These are phyloP conservation scores for Termitomyces sp. DNA, from an alignment of 768 basidiomycete species.

Conservation along the genomic window DNA sequence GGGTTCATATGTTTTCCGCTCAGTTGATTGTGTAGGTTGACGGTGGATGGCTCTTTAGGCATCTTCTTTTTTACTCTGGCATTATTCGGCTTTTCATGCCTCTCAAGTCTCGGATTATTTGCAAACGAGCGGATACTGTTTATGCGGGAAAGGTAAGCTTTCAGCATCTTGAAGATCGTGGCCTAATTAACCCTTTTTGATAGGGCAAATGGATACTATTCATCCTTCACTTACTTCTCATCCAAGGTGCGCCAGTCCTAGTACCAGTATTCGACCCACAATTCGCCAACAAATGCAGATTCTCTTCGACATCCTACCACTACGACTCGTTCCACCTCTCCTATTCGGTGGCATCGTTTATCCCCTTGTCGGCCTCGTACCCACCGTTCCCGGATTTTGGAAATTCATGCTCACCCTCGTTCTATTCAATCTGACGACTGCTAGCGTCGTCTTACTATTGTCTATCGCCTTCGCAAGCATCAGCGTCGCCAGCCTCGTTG, in stretches of 20 bases:
- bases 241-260: conserved; percentile 61
- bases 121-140: conserved; percentile 95
- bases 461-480: conserved; percentile 86
- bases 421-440: conserved; percentile 94
- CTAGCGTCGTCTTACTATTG: conserved; percentile 85
- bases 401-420: conserved; percentile 97
- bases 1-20: conserved; percentile 8
- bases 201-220: conserved; percentile 97
- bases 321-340: conserved; percentile 92
- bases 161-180: not conserved
- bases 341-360: conserved; percentile 97
- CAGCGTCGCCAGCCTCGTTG: conserved; percentile 89
- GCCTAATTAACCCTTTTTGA: not conserved
- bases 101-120: conserved; percentile 91
- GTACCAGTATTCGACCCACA: too few species aligned
- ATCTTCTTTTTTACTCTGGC: conserved; percentile 98
- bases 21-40: not conserved
- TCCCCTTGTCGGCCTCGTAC: conserved; percentile 91
- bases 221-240: conserved; percentile 92
- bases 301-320: conserved; percentile 93
- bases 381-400: conserved; percentile 89
- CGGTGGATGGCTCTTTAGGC: conserved; percentile 35
- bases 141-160: conserved; percentile 88
- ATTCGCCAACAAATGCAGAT: conserved; percentile 41
- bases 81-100: conserved; percentile 93